A percentile compares a stretch with the other conserved stretches of the same genome.
These are phyloP conservation scores for Ehretia macrophylla DNA, from an alignment of 257 asterid genomes.

Conservation along the genomic window DNA sequence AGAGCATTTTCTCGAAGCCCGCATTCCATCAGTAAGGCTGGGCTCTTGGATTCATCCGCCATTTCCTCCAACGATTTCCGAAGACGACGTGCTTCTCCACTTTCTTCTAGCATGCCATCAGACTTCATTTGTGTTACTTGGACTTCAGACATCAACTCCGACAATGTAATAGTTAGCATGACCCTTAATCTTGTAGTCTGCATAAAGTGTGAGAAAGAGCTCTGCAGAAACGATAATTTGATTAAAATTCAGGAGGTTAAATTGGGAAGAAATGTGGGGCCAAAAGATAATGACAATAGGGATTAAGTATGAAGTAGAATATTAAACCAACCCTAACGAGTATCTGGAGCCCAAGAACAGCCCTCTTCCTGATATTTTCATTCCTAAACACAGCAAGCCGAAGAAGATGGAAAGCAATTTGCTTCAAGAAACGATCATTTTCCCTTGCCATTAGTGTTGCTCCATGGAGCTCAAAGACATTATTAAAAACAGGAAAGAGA, in stretches of 20 bases:
- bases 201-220: slow-evolving; percentile 72
- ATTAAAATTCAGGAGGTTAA: slow-evolving; percentile 16
- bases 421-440: slow-evolving; percentile 94
- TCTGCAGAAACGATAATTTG: slow-evolving; percentile 45
- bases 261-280: slow-evolving; percentile 5
- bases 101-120: slow-evolving; percentile 93
- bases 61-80: slow-evolving; percentile 83
- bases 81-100: slow-evolving; percentile 89
- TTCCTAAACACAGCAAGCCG: slow-evolving; percentile 94
- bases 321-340: slow-evolving; percentile 72
- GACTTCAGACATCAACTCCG: slow-evolving; percentile 99
- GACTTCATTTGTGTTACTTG: slow-evolving; percentile 92
- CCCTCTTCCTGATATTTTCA: slow-evolving; percentile 77
- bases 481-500: slow-evolving; percentile 82
- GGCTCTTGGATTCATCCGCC: slow-evolving; percentile 74
- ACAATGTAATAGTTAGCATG: slow-evolving; percentile 86
- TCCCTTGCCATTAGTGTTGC: slow-evolving; percentile 98
- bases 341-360: slow-evolving; percentile 92
- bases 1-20: slow-evolving; percentile 74
- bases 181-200: slow-evolving; percentile 89
- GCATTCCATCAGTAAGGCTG: slow-evolving; percentile 50
- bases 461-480: slow-evolving; percentile 84
- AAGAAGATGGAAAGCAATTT: slow-evolving; percentile 92
- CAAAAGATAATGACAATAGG: slow-evolving; percentile 4
- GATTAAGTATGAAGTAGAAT: slow-evolving; percentile 3